These are phyloP conservation scores for Ceratocystis cacaofunesta DNA, from an alignment of 2,329 filamentous ascomycete species.

Conservation along the genomic window DNA sequence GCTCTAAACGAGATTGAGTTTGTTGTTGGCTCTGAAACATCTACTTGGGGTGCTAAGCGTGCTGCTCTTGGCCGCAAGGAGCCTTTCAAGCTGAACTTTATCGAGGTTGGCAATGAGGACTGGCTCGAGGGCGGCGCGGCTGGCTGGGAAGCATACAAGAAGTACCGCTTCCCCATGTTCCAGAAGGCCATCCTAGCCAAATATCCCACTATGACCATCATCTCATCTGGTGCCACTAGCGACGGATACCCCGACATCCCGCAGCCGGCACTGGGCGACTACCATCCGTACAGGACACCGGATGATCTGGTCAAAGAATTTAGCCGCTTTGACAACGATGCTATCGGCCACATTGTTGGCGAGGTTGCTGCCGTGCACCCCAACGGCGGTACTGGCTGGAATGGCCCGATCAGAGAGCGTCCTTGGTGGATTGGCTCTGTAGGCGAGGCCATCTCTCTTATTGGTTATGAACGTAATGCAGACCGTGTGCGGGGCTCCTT, in stretches of 20 bases:
- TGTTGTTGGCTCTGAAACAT: constrained; percentile 37
- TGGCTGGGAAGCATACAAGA: constrained; percentile 34
- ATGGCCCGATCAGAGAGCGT: constrained; percentile 31
- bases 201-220: constrained; percentile 43
- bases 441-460: constrained; percentile 48
- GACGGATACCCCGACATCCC: constrained; percentile 30
- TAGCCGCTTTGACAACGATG: constrained; percentile 37
- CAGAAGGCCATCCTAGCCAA: constrained; percentile 40
- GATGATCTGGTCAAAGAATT: constrained; percentile 36
- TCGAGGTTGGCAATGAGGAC: constrained; percentile 57
- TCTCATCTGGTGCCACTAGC: constrained; percentile 33
- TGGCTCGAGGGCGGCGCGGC: constrained; percentile 37
- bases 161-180: constrained; percentile 44
- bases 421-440: constrained; percentile 47
- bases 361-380: constrained; percentile 39
- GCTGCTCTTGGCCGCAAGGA: constrained; percentile 45
- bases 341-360: constrained; percentile 27
- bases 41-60: constrained; percentile 42
- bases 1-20: constrained; percentile 51
- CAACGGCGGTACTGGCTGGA: constrained; percentile 36
- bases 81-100: constrained; percentile 44
- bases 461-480: constrained; percentile 50
- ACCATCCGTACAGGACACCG: constrained; percentile 38
- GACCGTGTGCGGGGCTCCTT: constrained; percentile 41
- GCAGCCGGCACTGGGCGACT: constrained; percentile 31